Conservation (phyloP, 1,284 basidiomycete species). For the Apiotrichum sp. region DNA sequence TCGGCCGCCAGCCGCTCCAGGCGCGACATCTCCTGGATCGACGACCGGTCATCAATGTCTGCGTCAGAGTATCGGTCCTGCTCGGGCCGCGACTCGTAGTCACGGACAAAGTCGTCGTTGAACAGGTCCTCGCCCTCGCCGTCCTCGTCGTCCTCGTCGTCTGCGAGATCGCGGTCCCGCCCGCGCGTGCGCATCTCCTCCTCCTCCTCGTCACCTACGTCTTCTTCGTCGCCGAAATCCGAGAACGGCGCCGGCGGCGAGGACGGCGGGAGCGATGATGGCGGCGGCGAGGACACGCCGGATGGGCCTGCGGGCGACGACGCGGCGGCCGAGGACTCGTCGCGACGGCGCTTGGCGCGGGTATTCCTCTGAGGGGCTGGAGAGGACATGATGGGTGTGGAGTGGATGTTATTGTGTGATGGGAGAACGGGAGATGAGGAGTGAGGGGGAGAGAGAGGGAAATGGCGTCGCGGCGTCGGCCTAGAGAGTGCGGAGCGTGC, state of each 20-base stretch:
- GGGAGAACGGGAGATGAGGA: not conserved
- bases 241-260: slow-evolving; percentile 77
- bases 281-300: slow-evolving; percentile 34
- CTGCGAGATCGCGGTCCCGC: slow-evolving; percentile 53
- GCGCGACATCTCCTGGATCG: slow-evolving; percentile 65
- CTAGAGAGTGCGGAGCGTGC: not conserved
- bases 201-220: slow-evolving; percentile 64
- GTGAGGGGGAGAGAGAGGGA: too few relatives aligned
- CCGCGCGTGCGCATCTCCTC: slow-evolving; percentile 52
- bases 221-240: slow-evolving; percentile 78
- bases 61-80: slow-evolving; percentile 84
- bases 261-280: slow-evolving; percentile 49
- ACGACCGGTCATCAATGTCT: slow-evolving; percentile 78
- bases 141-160: slow-evolving; percentile 54
- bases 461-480: too few relatives aligned
- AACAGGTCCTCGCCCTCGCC: slow-evolving; percentile 93
- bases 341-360: slow-evolving; percentile 13
- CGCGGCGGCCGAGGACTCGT: not conserved
- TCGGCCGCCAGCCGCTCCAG: slow-evolving; percentile 78
- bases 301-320: slow-evolving; percentile 27
- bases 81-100: slow-evolving; percentile 75
- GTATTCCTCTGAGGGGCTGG: not conserved
- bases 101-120: slow-evolving; percentile 73
- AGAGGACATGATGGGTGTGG: not conserved
- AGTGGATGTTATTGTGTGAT: not conserved